Evolutionary conservation across 2,329 filamentous ascomycete genomes (phyloP), one percentile per base, ranked within the genome.

Genomic region (Ophiostoma fasciatum): DNA sequence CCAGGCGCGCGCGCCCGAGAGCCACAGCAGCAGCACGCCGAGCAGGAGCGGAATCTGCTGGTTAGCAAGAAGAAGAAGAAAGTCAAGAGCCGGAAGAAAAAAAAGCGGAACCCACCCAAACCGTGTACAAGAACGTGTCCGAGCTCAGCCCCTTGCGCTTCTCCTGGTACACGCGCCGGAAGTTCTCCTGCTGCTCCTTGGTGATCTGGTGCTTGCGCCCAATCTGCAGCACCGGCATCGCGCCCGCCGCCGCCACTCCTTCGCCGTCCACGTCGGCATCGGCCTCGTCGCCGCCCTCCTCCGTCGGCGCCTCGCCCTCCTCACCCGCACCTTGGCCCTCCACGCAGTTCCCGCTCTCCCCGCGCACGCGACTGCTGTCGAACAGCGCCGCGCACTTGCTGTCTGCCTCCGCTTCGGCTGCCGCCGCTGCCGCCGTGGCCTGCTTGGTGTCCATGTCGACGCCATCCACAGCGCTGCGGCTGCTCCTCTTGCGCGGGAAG

Each of bases 41-140:
- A 46, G 33, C 4, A 46, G 42, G 17, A 45, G 43, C 1, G 44
- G 44, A 28, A 46, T 45, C 44, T 43, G 22, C 14, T 31, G 11
- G 33, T 31, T 21, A 31, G 25, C 11, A 12, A 27, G 18, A 31
- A 20, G 13, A 19, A 21, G 25, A 6, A 28, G 25, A 27, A 25
- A 23, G 14, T 13, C 15, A 29, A 17, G 5, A 18, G 13, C n/a
- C 7, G n/a, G 18, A n/a, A 26, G 15, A 17, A n/a, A 29, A 14
- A 31, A 19, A 28, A 20, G 4, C 7, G 11, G 17, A 12, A 40
- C 62, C 49, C 66, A 78, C 73, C 75, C 75, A 80, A 48, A 80
- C 64, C 46, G 78, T 74, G 59, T 76, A 79, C 31, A 80, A 59
- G 50, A 78, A 77, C 46, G 67, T 66, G 48, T 80, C 75, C 40